phyloP scores from a whole-genome alignment of 176 grass and related monocot species.

The Chloris gayana region DNA sequence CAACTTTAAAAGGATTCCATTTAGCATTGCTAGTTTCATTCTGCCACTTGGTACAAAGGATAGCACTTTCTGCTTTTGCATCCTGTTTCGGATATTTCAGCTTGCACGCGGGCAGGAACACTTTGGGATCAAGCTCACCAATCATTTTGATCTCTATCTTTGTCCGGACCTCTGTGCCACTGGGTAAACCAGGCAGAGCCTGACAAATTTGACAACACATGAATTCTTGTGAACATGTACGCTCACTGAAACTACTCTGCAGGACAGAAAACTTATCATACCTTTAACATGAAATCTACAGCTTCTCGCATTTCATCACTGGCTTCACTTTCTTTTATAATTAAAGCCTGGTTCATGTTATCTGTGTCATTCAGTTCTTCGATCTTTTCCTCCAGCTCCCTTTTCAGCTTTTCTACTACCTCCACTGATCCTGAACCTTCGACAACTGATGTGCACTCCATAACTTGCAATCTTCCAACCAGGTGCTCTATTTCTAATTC shows the following conservation, averaged over 20 bases:
- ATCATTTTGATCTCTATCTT: constrained; percentile 63
- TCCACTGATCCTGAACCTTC: constrained; percentile 42
- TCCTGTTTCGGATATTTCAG: constrained; percentile 42
- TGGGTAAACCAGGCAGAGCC: constrained; percentile 36
- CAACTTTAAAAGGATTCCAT: constrained; percentile 67
- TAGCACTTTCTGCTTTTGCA: constrained; percentile 36
- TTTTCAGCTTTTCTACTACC: constrained; percentile 49
- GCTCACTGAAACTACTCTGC: neutral
- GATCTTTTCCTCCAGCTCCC: constrained; percentile 64
- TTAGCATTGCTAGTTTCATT: constrained; percentile 59
- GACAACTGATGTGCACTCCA: constrained; percentile 57
- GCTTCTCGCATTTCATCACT: constrained; percentile 77
- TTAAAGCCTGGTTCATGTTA: constrained; percentile 46
- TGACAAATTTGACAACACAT: constrained; percentile 23
- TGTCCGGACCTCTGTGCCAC: neutral
- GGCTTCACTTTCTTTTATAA: constrained; percentile 48
- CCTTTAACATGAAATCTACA: constrained; percentile 54
- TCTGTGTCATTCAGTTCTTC: constrained; percentile 62
- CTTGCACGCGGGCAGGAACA: constrained; percentile 49
- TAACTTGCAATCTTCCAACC: constrained; percentile 54
- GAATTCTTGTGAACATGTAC: constrained; percentile 20
- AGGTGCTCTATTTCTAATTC: constrained; percentile 75
- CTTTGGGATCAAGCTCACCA: constrained; percentile 62
- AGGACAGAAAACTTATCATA: constrained; percentile 33
- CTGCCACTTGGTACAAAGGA: constrained; percentile 66